These are phyloP conservation scores for Dactylellina haptotyla DNA, from an alignment of 2,329 filamentous ascomycete genomes.

Conservation along the genomic window DNA sequence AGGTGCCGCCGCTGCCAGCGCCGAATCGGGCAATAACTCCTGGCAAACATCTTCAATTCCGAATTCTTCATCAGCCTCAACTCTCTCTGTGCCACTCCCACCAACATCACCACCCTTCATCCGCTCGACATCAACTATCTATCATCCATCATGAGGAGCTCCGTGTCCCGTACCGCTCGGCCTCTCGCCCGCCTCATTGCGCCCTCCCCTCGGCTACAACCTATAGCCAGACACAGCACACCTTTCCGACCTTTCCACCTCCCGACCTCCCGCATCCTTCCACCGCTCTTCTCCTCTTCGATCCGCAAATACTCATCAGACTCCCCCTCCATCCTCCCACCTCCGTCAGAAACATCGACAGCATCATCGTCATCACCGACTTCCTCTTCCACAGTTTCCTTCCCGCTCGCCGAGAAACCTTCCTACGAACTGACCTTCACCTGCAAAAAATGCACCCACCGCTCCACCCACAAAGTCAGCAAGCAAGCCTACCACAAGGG, in stretches of 20 bases:
- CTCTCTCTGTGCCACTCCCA: not conserved
- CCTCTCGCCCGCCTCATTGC: slow-evolving; percentile 9
- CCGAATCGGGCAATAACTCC: too few relatives aligned
- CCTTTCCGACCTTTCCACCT: not conserved
- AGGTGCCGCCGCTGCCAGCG: too few relatives aligned
- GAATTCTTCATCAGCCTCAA: not conserved
- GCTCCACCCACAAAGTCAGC: slow-evolving; percentile 84
- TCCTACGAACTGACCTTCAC: slow-evolving; percentile 88
- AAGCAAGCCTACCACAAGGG: slow-evolving; percentile 96
- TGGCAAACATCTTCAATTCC: slow-evolving; percentile 43
- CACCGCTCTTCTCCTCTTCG: slow-evolving; percentile 23
- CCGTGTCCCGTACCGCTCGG: slow-evolving; percentile 13
- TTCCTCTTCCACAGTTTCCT: slow-evolving; percentile 57
- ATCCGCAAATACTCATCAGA: slow-evolving; percentile 48
- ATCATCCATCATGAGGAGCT: slow-evolving; percentile 20
- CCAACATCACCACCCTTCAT: not conserved
- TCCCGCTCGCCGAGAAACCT: slow-evolving; percentile 58
- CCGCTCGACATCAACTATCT: not conserved
- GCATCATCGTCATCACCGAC: slow-evolving; percentile 7
- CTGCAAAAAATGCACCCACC: slow-evolving; percentile 82
- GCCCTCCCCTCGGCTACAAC: not conserved
- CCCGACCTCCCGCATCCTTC: slow-evolving; percentile 14
- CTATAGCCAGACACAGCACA: not conserved
- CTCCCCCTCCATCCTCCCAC: slow-evolving; percentile 32
- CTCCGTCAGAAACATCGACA: not conserved